These are phyloP conservation scores for Casaregolazyma lundiana DNA, from an alignment of 1,139 yeast genomes.

Conservation along the genomic window DNA sequence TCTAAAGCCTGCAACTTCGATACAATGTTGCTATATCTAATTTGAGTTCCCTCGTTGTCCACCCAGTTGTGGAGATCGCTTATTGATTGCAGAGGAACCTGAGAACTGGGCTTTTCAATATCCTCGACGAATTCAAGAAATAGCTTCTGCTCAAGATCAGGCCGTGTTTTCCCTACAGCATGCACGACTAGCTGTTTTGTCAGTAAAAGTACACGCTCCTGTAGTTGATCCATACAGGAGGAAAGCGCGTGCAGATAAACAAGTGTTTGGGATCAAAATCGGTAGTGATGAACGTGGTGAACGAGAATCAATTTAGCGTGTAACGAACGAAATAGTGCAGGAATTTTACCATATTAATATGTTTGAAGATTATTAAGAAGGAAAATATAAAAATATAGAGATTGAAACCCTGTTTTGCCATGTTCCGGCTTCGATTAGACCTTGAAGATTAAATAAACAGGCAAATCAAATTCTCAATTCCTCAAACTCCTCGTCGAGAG, in stretches of 20 bases:
- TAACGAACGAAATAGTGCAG: neutral
- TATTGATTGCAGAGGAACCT: slow-evolving; percentile 5
- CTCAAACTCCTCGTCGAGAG: neutral
- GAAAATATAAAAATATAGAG: neutral
- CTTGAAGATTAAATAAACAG: neutral
- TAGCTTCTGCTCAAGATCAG: slow-evolving; percentile 1
- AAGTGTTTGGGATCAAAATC: neutral
- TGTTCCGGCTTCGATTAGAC: neutral
- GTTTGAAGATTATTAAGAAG: neutral
- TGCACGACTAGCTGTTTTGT: slow-evolving; percentile 4
- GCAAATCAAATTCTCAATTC: neutral
- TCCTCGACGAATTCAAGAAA: neutral
- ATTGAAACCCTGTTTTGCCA: too few species aligned
- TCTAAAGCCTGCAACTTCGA: slow-evolving; percentile 1
- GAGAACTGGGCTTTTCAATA: neutral
- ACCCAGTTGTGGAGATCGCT: neutral
- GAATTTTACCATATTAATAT: neutral
- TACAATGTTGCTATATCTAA: slow-evolving; percentile 7
- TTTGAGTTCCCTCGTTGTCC: neutral
- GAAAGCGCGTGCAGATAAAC: neutral
- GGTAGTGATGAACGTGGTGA: neutral
- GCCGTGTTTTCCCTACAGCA: neutral
- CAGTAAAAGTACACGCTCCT: slow-evolving; percentile 3
- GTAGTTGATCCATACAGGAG: slow-evolving; percentile 1
- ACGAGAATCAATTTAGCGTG: too few species aligned